Percentiles rank a stretch among this genome's conserved stretches.
These are phyloP conservation scores for Citrus medica DNA, from an alignment of 345 rosid species.

Conservation along the genomic window DNA sequence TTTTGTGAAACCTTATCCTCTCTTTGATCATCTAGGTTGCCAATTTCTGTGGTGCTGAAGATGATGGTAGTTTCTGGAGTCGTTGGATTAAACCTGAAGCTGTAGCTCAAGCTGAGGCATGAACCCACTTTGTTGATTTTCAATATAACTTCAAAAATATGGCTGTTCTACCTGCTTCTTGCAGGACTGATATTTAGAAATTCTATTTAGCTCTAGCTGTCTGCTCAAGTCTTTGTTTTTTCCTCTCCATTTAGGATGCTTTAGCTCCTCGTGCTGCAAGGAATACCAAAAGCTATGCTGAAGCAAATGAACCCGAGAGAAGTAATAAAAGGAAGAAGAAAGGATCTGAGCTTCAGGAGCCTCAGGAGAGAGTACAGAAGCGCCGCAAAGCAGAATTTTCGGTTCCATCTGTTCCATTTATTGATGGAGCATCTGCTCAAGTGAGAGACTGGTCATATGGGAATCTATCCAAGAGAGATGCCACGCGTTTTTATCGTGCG, in stretches of 20 bases:
- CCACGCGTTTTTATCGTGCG: conserved; percentile 87
- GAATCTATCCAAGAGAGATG: conserved; percentile 95
- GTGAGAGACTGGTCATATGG: conserved; percentile 97
- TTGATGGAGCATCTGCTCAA: conserved; percentile 96
- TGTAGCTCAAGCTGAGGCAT: conserved; percentile 82
- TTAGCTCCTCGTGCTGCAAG: conserved; percentile 98
- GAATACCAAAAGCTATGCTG: conserved; percentile 87
- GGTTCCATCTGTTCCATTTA: conserved; percentile 58
- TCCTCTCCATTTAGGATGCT: conserved; percentile 55
- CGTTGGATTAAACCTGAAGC: conserved; percentile 99
- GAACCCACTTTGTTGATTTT: conserved; percentile 16
- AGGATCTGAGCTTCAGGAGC: conserved; percentile 62
- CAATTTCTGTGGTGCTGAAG: conserved; percentile 82
- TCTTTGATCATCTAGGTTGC: conserved; percentile 63
- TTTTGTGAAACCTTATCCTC: not conserved
- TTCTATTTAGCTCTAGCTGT: not conserved
- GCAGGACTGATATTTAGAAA: not conserved
- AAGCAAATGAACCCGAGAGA: conserved; percentile 67
- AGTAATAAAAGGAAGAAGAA: conserved; percentile 86
- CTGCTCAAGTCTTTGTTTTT: conserved; percentile 6
- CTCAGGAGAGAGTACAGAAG: conserved; percentile 63
- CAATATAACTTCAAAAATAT: not conserved
- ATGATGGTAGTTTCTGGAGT: conserved; percentile 99
- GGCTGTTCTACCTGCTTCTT: not conserved
- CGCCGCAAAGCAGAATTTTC: conserved; percentile 79